These are phyloP conservation scores for Mycena pura DNA, from an alignment of 768 basidiomycete species.

Conservation along the genomic window DNA sequence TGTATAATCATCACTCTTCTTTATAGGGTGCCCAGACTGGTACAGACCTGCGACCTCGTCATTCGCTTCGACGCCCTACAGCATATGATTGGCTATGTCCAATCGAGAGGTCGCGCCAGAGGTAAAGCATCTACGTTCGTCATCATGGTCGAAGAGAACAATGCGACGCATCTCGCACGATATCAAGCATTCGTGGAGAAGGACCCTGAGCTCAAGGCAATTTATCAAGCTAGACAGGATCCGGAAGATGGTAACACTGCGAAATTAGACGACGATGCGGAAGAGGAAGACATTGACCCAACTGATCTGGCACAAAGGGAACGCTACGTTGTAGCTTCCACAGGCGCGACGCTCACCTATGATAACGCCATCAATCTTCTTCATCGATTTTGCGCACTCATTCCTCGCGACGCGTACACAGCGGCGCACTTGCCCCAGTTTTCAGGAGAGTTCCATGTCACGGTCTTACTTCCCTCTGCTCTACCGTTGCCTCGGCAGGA, in stretches of 20 bases:
- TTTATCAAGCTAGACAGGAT: slow-evolving; percentile 65
- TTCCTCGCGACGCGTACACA: slow-evolving; percentile 76
- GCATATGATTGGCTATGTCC: slow-evolving; percentile 87
- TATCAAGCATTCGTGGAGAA: slow-evolving; percentile 64
- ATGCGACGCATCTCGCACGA: slow-evolving; percentile 57
- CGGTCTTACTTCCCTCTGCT: slow-evolving; percentile 69
- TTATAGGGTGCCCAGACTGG: background rate
- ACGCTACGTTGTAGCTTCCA: slow-evolving; percentile 72
- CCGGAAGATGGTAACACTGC: slow-evolving; percentile 44
- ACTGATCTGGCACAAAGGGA: slow-evolving; percentile 71
- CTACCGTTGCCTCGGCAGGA: slow-evolving; percentile 64
- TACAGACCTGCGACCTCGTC: slow-evolving; percentile 82
- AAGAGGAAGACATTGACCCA: slow-evolving; percentile 53
- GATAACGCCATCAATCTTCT: slow-evolving; percentile 76
- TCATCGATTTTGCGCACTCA: slow-evolving; percentile 77
- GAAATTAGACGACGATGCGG: slow-evolving; percentile 47
- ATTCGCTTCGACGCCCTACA: slow-evolving; percentile 84
- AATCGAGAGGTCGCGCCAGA: slow-evolving; percentile 87
- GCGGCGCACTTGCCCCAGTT: slow-evolving; percentile 65
- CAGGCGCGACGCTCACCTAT: slow-evolving; percentile 83
- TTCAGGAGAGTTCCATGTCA: slow-evolving; percentile 61
- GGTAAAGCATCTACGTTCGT: slow-evolving; percentile 79
- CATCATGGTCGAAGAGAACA: slow-evolving; percentile 76
- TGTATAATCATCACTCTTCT: slow-evolving; percentile 25
- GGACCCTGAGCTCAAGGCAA: slow-evolving; percentile 68